These are phyloP conservation scores for Suillus americanus DNA, from an alignment of 768 basidiomycete species.

Conservation along the genomic window DNA sequence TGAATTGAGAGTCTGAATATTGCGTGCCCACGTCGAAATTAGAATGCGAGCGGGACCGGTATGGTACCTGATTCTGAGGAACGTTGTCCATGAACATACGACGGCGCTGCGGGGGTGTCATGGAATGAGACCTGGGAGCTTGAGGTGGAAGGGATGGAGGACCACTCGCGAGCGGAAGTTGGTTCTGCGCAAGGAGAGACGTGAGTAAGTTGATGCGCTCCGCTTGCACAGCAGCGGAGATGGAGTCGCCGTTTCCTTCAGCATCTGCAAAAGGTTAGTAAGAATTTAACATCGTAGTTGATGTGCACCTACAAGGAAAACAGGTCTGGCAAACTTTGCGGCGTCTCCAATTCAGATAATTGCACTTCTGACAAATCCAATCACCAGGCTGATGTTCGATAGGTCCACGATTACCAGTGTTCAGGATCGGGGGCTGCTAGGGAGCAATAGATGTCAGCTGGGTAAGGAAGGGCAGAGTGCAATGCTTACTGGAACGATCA, in stretches of 20 bases:
- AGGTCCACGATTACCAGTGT: conserved; percentile 86
- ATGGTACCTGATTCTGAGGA: conserved; percentile 33
- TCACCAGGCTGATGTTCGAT: conserved; percentile 85
- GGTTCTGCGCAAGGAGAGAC: conserved; percentile 64
- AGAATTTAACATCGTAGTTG: conserved; percentile 10
- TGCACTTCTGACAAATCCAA: conserved; percentile 83
- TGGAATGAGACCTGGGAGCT: conserved; percentile 40
- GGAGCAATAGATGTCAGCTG: conserved; percentile 2
- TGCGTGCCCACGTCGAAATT: conserved; percentile 48
- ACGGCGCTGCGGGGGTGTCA: conserved; percentile 46
- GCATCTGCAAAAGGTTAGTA: conserved; percentile 51
- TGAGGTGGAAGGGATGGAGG: conserved; percentile 17
- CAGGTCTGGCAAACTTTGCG: conserved; percentile 91
- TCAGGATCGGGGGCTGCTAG: conserved; percentile 83
- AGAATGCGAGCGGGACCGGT: conserved; percentile 46
- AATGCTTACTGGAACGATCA: conserved; percentile 51
- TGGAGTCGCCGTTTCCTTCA: conserved; percentile 86
- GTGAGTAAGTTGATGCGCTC: conserved; percentile 82
- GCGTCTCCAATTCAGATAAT: conserved; percentile 85
- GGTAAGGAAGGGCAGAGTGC: not conserved
- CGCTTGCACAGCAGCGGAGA: conserved; percentile 80
- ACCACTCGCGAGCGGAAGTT: conserved; percentile 30
- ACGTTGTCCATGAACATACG: conserved; percentile 39
- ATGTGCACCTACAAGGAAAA: conserved; percentile 63
- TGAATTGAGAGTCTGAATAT: conserved; percentile 48